Base-by-base conservation (phyloP, 2,329 filamentous ascomycete species). In the Exophiala viscosa region DNA sequence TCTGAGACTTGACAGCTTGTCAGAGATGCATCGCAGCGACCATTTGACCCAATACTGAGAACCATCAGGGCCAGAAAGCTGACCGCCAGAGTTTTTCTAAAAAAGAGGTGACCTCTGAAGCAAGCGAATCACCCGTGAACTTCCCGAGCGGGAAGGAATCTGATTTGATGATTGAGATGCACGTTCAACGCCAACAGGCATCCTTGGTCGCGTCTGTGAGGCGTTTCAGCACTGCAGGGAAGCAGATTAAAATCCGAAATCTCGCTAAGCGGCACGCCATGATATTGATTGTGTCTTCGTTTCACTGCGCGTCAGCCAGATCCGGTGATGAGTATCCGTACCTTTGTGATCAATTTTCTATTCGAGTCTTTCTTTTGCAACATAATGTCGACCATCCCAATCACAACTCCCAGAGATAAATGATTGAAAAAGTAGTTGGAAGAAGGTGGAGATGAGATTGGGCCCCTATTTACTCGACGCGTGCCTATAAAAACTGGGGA, bases 391-490 rank as follows among this genome's bases (percentile, higher is more conserved):
- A 7, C 32, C 10, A 28, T 28, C 2, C 8, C 23, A 28, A 28
- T 28, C 23, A 28, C 5, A 7, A 28, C 23, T n/a, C 23, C 2
- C 23, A 28, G 23, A 28, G 8, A 7, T 28, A 28, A 28, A 28
- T 28, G 5, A n/a, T 28, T 28, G 23, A 28, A 28, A 36, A 36
- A 23, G 13, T 42, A n/a, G 40, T 42, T 42, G 18, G 14, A n/a
- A 17, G 11, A 13, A 42, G 18, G 40, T 42, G 40, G 40, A 42
- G 40, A 18, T 13, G 14, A 20, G 11, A 17, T 18, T 40, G 11
- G 8, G 9, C 40, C 40, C 40, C 40, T 42, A 42, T 42, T 42
- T 42, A 9, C n/a, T 23, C 17, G 40, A 42, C 40, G 40, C 40
- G 20, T 42, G 40, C 40, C 20, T 13, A 42, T 31, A 42, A 31